Percentiles rank a stretch among this genome's conserved stretches.
Evolutionary conservation across 371 early-diverging fungal species (phyloP).

Genomic region (Mortierella sp.): DNA sequence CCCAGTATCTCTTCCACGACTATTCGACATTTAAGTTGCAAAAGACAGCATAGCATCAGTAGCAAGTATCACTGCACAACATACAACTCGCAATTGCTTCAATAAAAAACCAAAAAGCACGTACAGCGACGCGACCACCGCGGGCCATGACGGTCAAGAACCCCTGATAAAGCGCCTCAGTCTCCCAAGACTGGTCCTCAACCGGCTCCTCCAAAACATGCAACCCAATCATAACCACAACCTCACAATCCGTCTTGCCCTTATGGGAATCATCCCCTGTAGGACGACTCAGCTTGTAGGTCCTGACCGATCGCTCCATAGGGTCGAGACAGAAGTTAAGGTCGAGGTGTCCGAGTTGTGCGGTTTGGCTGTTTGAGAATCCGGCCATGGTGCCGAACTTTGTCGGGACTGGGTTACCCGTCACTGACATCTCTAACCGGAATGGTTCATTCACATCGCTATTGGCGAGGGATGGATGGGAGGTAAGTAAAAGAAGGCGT

Average conservation of each 20-base stretch:
- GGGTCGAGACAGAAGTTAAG: slow-evolving; percentile 30
- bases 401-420: slow-evolving; percentile 33
- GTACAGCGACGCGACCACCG: slow-evolving; percentile 40
- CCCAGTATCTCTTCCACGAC: slow-evolving; percentile 54
- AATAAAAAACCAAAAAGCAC: background rate
- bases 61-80: background rate
- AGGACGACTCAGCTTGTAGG: slow-evolving; percentile 31
- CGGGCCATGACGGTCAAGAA: slow-evolving; percentile 52
- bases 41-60: background rate
- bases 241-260: slow-evolving; percentile 40
- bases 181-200: slow-evolving; percentile 50
- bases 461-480: background rate
- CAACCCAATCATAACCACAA: slow-evolving; percentile 44
- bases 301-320: slow-evolving; percentile 31
- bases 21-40: background rate
- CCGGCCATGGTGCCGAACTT: slow-evolving; percentile 57
- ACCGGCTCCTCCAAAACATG: slow-evolving; percentile 48
- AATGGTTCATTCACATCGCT: slow-evolving; percentile 50
- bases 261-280: slow-evolving; percentile 11
- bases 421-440: slow-evolving; percentile 41
- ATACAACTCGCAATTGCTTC: background rate
- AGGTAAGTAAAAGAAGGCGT: background rate
- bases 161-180: slow-evolving; percentile 34
- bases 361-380: slow-evolving; percentile 32
- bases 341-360: slow-evolving; percentile 31